phyloP scores from a whole-genome alignment of 257 asterid genomes.

The Nemophila menziesii region DNA sequence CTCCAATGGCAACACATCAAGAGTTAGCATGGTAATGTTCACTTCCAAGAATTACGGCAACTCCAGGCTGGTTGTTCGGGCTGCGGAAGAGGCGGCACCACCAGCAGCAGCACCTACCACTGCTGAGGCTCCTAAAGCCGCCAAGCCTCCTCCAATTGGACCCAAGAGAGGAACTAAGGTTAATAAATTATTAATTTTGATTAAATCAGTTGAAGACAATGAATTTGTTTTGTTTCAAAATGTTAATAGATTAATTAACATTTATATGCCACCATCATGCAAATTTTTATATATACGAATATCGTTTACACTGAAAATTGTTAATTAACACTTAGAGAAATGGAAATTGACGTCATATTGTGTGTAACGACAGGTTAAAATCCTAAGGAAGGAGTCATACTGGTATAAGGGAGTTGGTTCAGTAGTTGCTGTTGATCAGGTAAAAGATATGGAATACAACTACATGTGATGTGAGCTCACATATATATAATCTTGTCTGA shows the following conservation, averaged over 20 bases:
- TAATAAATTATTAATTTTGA: neutral
- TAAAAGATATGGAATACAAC: constrained; percentile 8
- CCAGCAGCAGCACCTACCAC: constrained; percentile 22
- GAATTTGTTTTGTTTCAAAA: no score
- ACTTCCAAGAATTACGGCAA: constrained; percentile 15
- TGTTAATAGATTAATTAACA: no score
- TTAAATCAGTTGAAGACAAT: neutral
- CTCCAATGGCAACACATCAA: constrained; percentile 13
- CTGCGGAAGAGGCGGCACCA: constrained; percentile 27
- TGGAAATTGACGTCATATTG: neutral
- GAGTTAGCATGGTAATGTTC: constrained; percentile 18
- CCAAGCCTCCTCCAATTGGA: constrained; percentile 73
- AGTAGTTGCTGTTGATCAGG: constrained; percentile 86
- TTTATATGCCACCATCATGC: no score
- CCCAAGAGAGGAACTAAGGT: constrained; percentile 79
- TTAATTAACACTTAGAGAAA: no score
- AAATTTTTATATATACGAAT: no score
- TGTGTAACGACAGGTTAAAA: constrained; percentile 36
- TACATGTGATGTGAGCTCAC: neutral
- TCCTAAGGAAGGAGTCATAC: constrained; percentile 75
- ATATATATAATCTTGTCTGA: no score
- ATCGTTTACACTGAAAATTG: no score
- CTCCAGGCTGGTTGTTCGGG: constrained; percentile 46
- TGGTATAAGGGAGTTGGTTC: constrained; percentile 80
- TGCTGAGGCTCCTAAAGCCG: constrained; percentile 28